These are phyloP conservation scores for Wallacemonas sp. DNA, from an alignment of 208 protist species.

Conservation along the genomic window DNA sequence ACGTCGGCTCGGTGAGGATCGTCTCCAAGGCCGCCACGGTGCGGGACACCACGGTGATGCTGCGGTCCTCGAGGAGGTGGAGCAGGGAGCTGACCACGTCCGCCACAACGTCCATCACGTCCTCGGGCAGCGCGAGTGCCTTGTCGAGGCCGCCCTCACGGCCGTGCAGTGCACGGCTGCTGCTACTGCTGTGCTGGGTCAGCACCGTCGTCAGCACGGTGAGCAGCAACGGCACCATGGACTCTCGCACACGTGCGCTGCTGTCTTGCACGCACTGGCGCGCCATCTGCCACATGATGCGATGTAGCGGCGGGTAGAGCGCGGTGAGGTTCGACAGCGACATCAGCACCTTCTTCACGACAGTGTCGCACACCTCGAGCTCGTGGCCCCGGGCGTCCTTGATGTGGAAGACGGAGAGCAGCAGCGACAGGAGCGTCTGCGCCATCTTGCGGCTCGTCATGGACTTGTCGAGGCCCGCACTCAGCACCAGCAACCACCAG, in stretches of 20 bases:
- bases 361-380: slow-evolving; percentile 35
- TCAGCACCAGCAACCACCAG: slow-evolving; percentile 38
- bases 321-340: slow-evolving; percentile 58
- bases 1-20: slow-evolving; percentile 56
- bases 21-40: slow-evolving; percentile 65
- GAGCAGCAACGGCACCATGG: slow-evolving; percentile 73
- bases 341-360: slow-evolving; percentile 48
- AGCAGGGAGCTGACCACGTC: slow-evolving; percentile 73
- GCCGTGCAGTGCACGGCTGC: neutral
- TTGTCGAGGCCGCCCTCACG: neutral
- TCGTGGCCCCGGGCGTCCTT: slow-evolving; percentile 44
- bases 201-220: slow-evolving; percentile 43
- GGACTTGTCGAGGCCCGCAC: slow-evolving; percentile 36
- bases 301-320: slow-evolving; percentile 58
- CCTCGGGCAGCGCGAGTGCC: neutral
- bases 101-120: slow-evolving; percentile 28
- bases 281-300: slow-evolving; percentile 70
- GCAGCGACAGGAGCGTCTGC: slow-evolving; percentile 51
- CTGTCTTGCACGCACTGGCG: slow-evolving; percentile 70
- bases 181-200: neutral
- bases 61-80: slow-evolving; percentile 75
- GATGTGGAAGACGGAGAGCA: slow-evolving; percentile 72
- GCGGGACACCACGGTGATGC: slow-evolving; percentile 67
- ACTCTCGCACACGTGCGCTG: slow-evolving; percentile 75
- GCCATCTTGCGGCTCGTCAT: slow-evolving; percentile 50